Evolutionary conservation across 371 early-diverging fungal genomes (phyloP).

Genomic region (Rhizopus sp.): DNA sequence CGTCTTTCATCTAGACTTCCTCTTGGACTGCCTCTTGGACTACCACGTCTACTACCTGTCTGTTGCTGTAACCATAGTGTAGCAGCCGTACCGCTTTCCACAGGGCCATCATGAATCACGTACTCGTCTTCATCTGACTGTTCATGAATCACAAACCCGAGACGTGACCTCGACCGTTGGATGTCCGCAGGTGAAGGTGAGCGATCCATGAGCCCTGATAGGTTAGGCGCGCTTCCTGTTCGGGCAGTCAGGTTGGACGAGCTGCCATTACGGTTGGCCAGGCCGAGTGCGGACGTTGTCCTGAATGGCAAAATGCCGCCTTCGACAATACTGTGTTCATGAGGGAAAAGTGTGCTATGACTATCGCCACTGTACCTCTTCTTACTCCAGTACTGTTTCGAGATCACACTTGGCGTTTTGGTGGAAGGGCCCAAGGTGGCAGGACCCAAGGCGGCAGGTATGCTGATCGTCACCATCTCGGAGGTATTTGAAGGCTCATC

Average conservation of each 20-base stretch:
- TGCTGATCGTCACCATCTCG: constrained; percentile 11
- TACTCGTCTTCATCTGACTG: constrained; percentile 36
- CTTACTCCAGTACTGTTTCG: constrained; percentile 35
- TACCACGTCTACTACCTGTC: constrained; percentile 14
- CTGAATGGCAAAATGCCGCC: constrained; percentile 29
- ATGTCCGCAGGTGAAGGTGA: constrained; percentile 21
- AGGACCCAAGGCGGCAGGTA: constrained; percentile 3
- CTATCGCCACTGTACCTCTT: constrained; percentile 42
- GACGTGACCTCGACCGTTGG: constrained; percentile 22
- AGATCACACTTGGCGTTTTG: constrained; percentile 23
- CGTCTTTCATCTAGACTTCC: constrained; percentile 33
- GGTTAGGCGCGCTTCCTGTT: constrained; percentile 29
- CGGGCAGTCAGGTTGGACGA: constrained; percentile 28
- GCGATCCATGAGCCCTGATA: constrained; percentile 20
- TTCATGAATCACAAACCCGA: constrained; percentile 34
- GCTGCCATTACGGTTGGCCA: constrained; percentile 32
- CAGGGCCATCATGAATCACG: constrained; percentile 19
- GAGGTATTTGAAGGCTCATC: constrained; percentile 12
- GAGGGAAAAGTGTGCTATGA: constrained; percentile 12
- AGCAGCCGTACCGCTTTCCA: constrained; percentile 14
- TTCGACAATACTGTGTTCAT: constrained; percentile 19
- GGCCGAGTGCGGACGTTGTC: constrained; percentile 28
- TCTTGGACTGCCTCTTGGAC: constrained; percentile 27
- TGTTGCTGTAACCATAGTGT: constrained; percentile 18
- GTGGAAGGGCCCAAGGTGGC: constrained; percentile 13